Conservation (phyloP, 2,329 filamentous ascomycete genomes). For the Hirsutella rhossiliensis region DNA sequence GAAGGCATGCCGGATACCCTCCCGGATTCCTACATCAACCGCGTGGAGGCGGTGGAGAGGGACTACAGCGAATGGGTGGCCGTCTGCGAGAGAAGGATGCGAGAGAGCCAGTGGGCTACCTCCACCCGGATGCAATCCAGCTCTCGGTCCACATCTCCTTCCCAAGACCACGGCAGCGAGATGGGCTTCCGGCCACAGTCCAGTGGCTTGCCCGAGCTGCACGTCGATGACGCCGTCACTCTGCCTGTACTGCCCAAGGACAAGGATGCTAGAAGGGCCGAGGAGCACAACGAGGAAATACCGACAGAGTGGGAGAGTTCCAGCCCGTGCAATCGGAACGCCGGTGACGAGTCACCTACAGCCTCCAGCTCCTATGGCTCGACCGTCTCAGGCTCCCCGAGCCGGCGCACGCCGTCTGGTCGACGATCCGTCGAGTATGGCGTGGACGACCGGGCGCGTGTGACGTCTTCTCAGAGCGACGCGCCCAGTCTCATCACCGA, state of each 20-base stretch:
- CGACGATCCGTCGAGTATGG: conserved; percentile 1
- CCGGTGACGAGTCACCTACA: not conserved
- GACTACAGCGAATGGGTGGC: conserved; percentile 73
- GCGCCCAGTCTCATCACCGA: not conserved
- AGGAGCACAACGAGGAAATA: too few relatives aligned
- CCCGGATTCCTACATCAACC: conserved; percentile 77
- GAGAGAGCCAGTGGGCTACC: conserved; percentile 47
- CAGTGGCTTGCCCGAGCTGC: too few relatives aligned
- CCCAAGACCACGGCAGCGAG: not conserved
- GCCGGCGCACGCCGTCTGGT: not conserved
- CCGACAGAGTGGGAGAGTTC: too few relatives aligned
- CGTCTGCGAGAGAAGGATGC: conserved; percentile 61
- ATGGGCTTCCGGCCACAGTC: not conserved
- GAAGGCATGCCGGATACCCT: conserved; percentile 77
- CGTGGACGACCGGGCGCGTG: not conserved
- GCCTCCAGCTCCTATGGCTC: not conserved
- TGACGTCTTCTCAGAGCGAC: not conserved
- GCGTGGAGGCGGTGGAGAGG: conserved; percentile 68
- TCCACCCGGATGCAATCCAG: not conserved
- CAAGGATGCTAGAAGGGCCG: too few relatives aligned
- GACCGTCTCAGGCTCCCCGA: not conserved
- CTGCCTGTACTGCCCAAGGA: too few relatives aligned
- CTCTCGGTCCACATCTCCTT: not conserved
- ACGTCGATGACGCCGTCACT: too few relatives aligned
- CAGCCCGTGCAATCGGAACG: not conserved